These are phyloP conservation scores for Physcomitrellopsis africana DNA, from an alignment of 225 moss, liverwort and hornwort species.

Conservation along the genomic window DNA sequence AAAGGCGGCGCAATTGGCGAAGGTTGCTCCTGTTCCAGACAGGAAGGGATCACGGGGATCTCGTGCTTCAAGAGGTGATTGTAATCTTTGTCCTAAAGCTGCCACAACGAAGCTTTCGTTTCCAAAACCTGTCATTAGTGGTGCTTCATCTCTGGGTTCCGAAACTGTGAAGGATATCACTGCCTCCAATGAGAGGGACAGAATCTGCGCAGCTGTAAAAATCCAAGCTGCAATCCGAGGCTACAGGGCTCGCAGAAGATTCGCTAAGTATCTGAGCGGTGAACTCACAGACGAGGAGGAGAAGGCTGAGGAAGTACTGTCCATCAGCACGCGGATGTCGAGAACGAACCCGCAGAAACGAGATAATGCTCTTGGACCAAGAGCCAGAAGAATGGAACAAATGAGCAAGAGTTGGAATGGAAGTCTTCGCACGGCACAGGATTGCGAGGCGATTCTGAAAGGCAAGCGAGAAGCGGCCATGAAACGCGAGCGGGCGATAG, in stretches of 20 bases:
- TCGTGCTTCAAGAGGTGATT: conserved; percentile 29
- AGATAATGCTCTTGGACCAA: conserved; percentile 23
- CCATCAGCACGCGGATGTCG: conserved; percentile 50
- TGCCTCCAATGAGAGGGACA: conserved; percentile 32
- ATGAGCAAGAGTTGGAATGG: conserved; percentile 57
- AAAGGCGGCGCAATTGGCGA: conserved; percentile 42
- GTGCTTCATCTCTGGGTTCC: not conserved
- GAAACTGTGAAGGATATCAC: not conserved
- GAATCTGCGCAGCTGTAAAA: conserved; percentile 38
- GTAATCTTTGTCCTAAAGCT: conserved; percentile 9
- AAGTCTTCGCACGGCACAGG: conserved; percentile 51
- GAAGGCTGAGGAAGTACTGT: conserved; percentile 23
- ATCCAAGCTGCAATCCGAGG: conserved; percentile 48
- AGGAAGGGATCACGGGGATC: conserved; percentile 41
- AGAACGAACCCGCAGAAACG: conserved; percentile 37
- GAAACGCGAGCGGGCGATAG: conserved; percentile 56
- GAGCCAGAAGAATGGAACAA: conserved; percentile 28
- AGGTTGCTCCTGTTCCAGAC: conserved; percentile 41
- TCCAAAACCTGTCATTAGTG: not conserved
- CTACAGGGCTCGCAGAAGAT: conserved; percentile 37
- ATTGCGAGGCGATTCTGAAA: conserved; percentile 50
- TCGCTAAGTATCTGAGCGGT: conserved; percentile 32
- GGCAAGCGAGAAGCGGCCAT: conserved; percentile 49
- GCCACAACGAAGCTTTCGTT: not conserved
- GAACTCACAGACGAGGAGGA: conserved; percentile 37